Percentiles rank a stretch among this genome's conserved stretches.
Conservation (phyloP, 768 basidiomycete genomes). For the Naematelia encephala region DNA sequence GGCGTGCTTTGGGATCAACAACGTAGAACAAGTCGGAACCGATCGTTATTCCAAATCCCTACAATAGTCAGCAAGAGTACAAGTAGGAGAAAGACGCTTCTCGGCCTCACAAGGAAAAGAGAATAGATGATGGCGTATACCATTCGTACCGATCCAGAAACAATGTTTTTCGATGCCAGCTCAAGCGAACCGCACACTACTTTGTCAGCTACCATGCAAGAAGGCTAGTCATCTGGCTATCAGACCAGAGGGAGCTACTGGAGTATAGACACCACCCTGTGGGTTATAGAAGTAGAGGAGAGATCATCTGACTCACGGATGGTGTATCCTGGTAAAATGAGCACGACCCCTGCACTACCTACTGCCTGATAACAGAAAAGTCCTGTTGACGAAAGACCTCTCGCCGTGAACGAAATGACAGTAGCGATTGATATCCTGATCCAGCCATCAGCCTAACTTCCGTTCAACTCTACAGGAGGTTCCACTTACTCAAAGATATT, state of each 20-base stretch:
- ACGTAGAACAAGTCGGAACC: conserved; percentile 46
- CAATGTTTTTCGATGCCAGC: conserved; percentile 45
- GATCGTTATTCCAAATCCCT: conserved; percentile 47
- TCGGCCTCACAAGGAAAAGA: conserved; percentile 36
- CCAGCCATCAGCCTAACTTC: conserved; percentile 5
- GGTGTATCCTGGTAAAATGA: conserved; percentile 47
- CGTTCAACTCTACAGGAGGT: conserved; percentile 1
- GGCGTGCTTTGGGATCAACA: conserved; percentile 26
- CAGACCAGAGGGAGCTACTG: no score
- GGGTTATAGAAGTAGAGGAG: no score
- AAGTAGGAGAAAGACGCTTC: background rate
- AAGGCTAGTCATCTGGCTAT: no score
- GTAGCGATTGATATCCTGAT: conserved; percentile 78
- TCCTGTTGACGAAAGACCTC: conserved; percentile 38
- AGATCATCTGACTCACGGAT: conserved; percentile 47
- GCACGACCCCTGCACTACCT: conserved; percentile 37
- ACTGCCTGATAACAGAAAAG: conserved; percentile 46
- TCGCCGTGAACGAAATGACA: conserved; percentile 70
- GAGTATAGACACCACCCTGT: background rate
- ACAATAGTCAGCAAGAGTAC: background rate
- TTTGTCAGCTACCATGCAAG: conserved; percentile 9
- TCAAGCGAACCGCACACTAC: conserved; percentile 46
- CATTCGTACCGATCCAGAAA: conserved; percentile 45
- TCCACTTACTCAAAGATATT: conserved; percentile 82
- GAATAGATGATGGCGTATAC: conserved; percentile 50